Evolutionary conservation across 495 filamentous ascomycete genomes (phyloP), one percentile per base, ranked within the genome.

Genomic region (Opeltia flavorubescens): DNA sequence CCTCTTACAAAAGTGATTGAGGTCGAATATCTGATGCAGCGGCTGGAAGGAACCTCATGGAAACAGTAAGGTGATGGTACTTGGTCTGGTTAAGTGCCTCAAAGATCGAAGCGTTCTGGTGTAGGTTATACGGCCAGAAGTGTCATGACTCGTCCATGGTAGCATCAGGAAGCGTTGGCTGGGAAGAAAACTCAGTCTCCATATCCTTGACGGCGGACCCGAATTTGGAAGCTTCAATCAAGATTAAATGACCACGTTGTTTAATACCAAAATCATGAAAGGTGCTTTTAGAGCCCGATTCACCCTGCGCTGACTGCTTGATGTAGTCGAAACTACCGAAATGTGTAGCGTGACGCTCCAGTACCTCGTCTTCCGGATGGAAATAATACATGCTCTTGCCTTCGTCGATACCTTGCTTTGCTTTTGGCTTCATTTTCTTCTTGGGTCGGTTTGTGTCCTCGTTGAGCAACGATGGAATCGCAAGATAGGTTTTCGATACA

Each of bases 1-100:
- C 93, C 93, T 2, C 63, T 96, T 59, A 99, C 93, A 23, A 99
- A 96, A 63, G 80, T 88, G 50, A 89, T 99, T 25, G 93, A 99
- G 68, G 84, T 96, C 17, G 89, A 96, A 57, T 99, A 99, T 56
- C 70, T 99, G 34, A 93, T 96, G 83, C 86, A 95, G 62, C 76
- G 91, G 46, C 70, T 99, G 27, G 77, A 81, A 55, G 74, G 75
- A 13, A 81, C 79, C 7, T 52, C 76, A 59, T 83, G 78, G 76
- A 70, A 75, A 56, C 77, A 55, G 55, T 36, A n/a, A 53, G 47
- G 23, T 47, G 33, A 21, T n/a, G n/a, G n/a, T n/a, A n/a, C n/a
- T n/a, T n/a, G n/a, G n/a, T n/a, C n/a, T n/a, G n/a, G n/a, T n/a
- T n/a, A n/a, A 52, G 47, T 48, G 43, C 25, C 9, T 41, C 28